Conservation (phyloP, 179 eudicot species). For the Beta corolliflora region DNA sequence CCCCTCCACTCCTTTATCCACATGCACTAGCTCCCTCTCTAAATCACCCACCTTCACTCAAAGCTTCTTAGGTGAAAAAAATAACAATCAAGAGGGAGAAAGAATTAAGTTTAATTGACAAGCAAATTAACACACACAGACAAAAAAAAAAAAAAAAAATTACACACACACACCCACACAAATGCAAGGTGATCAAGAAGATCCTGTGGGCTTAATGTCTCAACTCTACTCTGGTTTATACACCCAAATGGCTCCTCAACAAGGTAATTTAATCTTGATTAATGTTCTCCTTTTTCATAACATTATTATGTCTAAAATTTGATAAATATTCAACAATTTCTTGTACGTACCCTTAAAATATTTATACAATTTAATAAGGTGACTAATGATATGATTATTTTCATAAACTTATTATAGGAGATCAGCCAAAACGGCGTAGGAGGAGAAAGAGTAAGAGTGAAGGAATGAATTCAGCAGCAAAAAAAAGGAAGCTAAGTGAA, state of each 20-base stretch:
- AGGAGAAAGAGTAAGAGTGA: slow-evolving; percentile 62
- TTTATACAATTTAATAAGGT: background rate
- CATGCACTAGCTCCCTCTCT: slow-evolving; percentile 12
- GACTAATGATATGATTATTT: background rate
- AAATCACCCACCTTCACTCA: background rate
- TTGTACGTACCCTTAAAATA: background rate
- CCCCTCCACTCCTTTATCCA: slow-evolving; percentile 16
- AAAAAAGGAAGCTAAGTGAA: slow-evolving; percentile 81
- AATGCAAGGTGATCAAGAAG: slow-evolving; percentile 43
- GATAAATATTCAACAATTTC: no score
- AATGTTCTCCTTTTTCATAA: no score
- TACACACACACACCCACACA: background rate
- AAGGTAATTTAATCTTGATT: slow-evolving; percentile 35
- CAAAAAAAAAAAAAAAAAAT: background rate
- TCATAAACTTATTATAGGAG: slow-evolving; percentile 2
- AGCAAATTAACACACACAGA: background rate
- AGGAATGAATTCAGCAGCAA: slow-evolving; percentile 25
- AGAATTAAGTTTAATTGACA: background rate
- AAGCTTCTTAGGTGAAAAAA: background rate
- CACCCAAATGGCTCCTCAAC: slow-evolving; percentile 47
- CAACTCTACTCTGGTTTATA: slow-evolving; percentile 55
- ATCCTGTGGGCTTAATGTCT: slow-evolving; percentile 45
- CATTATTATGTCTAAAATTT: no score
- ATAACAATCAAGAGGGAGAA: background rate
- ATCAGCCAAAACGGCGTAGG: slow-evolving; percentile 48